Evolutionary conservation across 345 rosid genomes (phyloP), one percentile per base, ranked within the genome.

Genomic region (Raphanus sativus): DNA sequence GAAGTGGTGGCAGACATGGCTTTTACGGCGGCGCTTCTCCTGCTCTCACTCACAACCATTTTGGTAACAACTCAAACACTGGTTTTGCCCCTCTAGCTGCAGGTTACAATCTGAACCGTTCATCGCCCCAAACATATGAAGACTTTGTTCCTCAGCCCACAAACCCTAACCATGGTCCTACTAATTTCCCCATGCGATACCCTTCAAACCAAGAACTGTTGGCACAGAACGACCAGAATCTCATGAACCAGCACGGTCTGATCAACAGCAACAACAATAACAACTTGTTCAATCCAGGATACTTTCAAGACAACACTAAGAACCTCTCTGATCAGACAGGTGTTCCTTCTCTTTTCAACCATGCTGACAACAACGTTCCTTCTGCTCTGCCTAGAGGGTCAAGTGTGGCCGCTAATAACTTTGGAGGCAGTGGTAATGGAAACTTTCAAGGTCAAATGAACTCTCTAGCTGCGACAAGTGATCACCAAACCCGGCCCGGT

Each of bases 261-360:
- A 48, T 64, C 54, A 61, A 32, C 69, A 67, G 26, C 75, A 64
- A 8, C 67, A 69, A 45, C 75, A 79, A 69, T 36, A 71, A 62
- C 12, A 64, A 73, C 70, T 75, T 86, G 70, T 71, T 81, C 72
- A 87, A 85, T 84, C 82, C 86, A 4, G 81, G 94, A 63, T 90
- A 89, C 82, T 87, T 86, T 40, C 71, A 86, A 64, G 79, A 68
- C 62, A 78, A 66, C 69, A 42, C 75, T 9, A 59, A 83, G 62
- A 69, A 67, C 70, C 54, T 48, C 54, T 66, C 77, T 15, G 62
- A 64, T 21, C 73, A 72, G 17, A 34, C 77, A 0, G 89, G 87
- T 86, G 82, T 89, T 86, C 59, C 93, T 89, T 66, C 89, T 84
- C 69, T 92, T 87, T 48, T 87, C 89, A 76, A 92, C 84, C 54